Conservation (phyloP, 768 basidiomycete species). For the Stropharia rugosoannulata region DNA sequence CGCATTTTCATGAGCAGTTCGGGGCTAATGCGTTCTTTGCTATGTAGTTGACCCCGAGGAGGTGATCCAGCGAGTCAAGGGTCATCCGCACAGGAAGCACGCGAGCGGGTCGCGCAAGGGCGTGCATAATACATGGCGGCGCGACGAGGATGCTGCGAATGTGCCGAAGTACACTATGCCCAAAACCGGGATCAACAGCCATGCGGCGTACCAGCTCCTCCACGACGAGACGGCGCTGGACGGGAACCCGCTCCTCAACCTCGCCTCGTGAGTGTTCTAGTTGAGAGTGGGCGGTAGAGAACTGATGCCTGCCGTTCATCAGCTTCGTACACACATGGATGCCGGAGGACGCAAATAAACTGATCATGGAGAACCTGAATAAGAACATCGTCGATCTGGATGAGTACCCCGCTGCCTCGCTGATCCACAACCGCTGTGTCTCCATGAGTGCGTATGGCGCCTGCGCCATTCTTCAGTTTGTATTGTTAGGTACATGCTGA, state of each 20-base stretch:
- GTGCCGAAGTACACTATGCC: slow-evolving; percentile 49
- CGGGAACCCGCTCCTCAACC: slow-evolving; percentile 57
- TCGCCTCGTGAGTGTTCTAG: slow-evolving; percentile 55
- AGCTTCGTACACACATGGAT: slow-evolving; percentile 60
- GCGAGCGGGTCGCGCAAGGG: slow-evolving; percentile 21
- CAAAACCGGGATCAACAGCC: slow-evolving; percentile 38
- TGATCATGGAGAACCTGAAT: slow-evolving; percentile 62
- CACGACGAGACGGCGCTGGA: slow-evolving; percentile 59
- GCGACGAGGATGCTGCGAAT: slow-evolving; percentile 37
- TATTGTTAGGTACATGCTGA: neutral
- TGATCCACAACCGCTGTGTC: slow-evolving; percentile 52
- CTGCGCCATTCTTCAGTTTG: neutral
- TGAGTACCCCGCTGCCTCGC: slow-evolving; percentile 58
- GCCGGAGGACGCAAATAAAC: slow-evolving; percentile 50
- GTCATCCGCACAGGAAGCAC: slow-evolving; percentile 39
- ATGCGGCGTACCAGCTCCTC: slow-evolving; percentile 47
- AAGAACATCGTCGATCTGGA: slow-evolving; percentile 70
- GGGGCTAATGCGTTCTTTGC: neutral
- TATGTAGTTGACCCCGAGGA: slow-evolving; percentile 46
- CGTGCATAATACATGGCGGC: slow-evolving; percentile 34
- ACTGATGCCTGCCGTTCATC: neutral
- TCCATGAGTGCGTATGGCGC: slow-evolving; percentile 45
- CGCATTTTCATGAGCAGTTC: neutral
- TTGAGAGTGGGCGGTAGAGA: neutral
- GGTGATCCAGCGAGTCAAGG: slow-evolving; percentile 40